Evolutionary conservation across 768 basidiomycete genomes (phyloP).

Genomic region (Serendipita indica): DNA sequence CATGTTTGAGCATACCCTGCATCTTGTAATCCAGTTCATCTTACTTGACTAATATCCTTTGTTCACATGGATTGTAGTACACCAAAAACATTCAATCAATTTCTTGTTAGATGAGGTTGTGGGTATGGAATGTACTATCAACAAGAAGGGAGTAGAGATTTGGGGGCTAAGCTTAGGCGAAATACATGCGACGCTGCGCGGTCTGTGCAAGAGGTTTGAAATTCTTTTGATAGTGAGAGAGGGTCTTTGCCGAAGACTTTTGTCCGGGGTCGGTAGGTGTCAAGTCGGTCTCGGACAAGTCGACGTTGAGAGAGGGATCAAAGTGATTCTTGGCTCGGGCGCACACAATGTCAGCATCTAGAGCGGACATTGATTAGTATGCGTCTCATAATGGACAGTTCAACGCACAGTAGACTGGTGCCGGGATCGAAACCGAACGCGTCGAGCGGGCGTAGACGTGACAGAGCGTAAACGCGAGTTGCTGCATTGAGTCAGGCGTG

Average conservation of each 20-base stretch:
- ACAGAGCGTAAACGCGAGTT: conserved; percentile 57
- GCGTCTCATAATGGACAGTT: not conserved
- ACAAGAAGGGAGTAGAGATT: too few species aligned
- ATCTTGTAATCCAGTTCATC: too few species aligned
- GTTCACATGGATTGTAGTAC: too few species aligned
- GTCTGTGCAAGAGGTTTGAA: not conserved
- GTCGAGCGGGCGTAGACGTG: conserved; percentile 72
- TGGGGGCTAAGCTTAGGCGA: not conserved
- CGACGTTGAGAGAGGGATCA: conserved; percentile 29
- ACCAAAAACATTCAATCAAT: too few species aligned
- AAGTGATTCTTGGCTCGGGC: conserved; percentile 71
- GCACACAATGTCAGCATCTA: conserved; percentile 67
- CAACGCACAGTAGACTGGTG: conserved; percentile 61
- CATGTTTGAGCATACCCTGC: too few species aligned
- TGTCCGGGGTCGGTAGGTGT: not conserved
- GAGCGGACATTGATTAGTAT: not conserved
- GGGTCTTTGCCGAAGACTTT: not conserved
- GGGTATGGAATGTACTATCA: too few species aligned
- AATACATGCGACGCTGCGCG: conserved; percentile 4
- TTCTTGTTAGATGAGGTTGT: too few species aligned
- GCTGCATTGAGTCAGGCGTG: conserved; percentile 55
- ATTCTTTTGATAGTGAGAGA: conserved; percentile 3
- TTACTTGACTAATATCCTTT: too few species aligned
- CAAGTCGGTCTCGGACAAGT: not conserved
- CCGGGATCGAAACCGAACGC: conserved; percentile 68